Percentiles rank a stretch among this genome's conserved stretches.
These are phyloP conservation scores for Phytophthora meadii DNA, from an alignment of 352 stramenopile genomes.

Conservation along the genomic window DNA sequence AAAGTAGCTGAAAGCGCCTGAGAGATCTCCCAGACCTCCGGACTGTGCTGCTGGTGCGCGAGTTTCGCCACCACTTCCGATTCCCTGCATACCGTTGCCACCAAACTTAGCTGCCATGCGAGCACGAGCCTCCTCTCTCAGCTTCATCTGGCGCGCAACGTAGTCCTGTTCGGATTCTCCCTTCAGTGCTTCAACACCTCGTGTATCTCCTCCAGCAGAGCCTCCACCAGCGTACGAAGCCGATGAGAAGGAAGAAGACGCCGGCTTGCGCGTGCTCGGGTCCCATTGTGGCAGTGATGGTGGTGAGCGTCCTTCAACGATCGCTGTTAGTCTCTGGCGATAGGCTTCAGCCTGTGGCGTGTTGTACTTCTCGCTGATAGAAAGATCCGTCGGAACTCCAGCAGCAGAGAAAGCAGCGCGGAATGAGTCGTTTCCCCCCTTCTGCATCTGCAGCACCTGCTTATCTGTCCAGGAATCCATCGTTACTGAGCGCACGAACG, in stretches of 20 bases:
- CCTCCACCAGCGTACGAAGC: constrained; percentile 33
- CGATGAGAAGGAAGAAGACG: constrained; percentile 49
- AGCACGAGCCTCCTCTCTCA: constrained; percentile 77
- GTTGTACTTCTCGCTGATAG: constrained; percentile 87
- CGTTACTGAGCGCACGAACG: constrained; percentile 90
- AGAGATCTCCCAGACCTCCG: constrained; percentile 62
- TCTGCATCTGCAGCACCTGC: constrained; percentile 87
- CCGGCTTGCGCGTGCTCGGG: constrained; percentile 46
- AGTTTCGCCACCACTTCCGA: constrained; percentile 75
- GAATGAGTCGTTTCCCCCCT: constrained; percentile 80
- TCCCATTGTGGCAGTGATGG: constrained; percentile 74
- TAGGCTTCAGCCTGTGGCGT: constrained; percentile 83
- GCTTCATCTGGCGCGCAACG: constrained; percentile 71
- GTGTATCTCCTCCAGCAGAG: constrained; percentile 50
- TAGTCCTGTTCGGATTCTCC: constrained; percentile 84
- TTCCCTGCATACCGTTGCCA: constrained; percentile 75
- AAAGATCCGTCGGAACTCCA: constrained; percentile 76
- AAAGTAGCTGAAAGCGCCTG: constrained; percentile 78
- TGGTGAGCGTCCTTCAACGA: constrained; percentile 65
- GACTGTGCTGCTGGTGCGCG: constrained; percentile 41
- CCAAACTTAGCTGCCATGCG: constrained; percentile 87
- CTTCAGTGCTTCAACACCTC: constrained; percentile 84
- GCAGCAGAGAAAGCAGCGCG: constrained; percentile 63
- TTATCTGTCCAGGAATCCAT: constrained; percentile 92
- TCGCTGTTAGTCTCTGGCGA: constrained; percentile 60